phyloP scores from a whole-genome alignment of 768 basidiomycete species.

The Porphyrellus cyaneotinctus region DNA sequence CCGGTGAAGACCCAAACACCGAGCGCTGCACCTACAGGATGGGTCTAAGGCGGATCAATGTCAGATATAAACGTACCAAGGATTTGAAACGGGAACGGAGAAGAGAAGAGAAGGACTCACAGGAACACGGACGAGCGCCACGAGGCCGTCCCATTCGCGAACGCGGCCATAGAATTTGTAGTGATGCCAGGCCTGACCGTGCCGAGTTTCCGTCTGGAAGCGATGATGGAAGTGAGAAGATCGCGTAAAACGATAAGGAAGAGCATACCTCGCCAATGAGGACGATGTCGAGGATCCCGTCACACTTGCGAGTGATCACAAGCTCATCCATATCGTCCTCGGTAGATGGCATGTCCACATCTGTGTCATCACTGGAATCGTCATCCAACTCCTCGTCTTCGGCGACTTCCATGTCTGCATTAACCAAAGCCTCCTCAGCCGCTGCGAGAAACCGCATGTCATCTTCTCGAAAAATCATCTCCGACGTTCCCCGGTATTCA shows the following conservation, averaged over 20 bases:
- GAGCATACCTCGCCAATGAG: conserved; percentile 53
- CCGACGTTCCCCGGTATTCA: conserved; percentile 23
- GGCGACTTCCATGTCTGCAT: conserved; percentile 15
- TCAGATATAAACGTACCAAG: conserved; percentile 4
- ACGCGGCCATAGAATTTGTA: conserved; percentile 52
- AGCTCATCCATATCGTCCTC: conserved; percentile 18
- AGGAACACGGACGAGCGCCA: conserved; percentile 47
- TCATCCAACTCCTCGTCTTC: conserved; percentile 32
- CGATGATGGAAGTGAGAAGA: neutral
- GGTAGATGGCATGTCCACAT: conserved; percentile 24
- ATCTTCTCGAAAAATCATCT: conserved; percentile 28
- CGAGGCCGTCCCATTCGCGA: conserved; percentile 55
- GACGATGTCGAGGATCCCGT: conserved; percentile 57
- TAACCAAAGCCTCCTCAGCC: conserved; percentile 7
- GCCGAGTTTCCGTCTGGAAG: conserved; percentile 44
- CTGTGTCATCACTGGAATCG: conserved; percentile 21
- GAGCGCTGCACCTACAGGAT: conserved; percentile 1
- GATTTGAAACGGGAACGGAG: neutral
- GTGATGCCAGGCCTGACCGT: conserved; percentile 46
- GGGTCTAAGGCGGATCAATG: conserved; percentile 3
- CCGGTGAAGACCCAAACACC: conserved; percentile 57
- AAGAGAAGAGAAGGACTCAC: conserved; percentile 14
- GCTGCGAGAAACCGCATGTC: conserved; percentile 23
- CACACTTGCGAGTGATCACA: conserved; percentile 36
- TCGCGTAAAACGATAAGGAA: neutral